These are phyloP conservation scores for Aeminium ludgeri DNA, from an alignment of 495 filamentous ascomycete species.

Conservation along the genomic window DNA sequence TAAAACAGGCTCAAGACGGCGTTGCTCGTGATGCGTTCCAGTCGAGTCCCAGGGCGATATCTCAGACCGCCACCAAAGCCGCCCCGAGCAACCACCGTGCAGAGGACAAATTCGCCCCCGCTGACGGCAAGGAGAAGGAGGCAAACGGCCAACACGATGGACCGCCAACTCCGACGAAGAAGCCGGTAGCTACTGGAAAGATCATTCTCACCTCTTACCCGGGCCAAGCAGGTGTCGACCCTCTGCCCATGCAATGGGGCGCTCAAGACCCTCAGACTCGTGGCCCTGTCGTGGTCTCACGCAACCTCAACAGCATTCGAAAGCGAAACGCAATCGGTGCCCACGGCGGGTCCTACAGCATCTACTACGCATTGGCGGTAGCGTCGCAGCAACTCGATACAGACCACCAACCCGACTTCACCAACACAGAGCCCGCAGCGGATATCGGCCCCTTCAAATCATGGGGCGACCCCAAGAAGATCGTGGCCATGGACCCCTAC, in stretches of 20 bases:
- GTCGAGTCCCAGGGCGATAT: neutral
- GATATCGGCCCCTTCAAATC: conserved; percentile 74
- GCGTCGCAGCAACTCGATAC: conserved; percentile 73
- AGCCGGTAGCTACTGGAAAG: conserved; percentile 32
- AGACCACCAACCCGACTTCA: conserved; percentile 83
- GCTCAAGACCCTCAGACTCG: conserved; percentile 51
- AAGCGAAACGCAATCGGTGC: conserved; percentile 74
- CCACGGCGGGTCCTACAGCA: conserved; percentile 92
- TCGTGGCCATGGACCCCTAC: conserved; percentile 92
- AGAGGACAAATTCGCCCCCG: conserved; percentile 5
- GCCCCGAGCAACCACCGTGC: conserved; percentile 3
- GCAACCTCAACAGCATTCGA: conserved; percentile 56
- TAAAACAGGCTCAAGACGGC: conserved; percentile 37
- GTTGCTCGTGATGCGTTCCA: conserved; percentile 21
- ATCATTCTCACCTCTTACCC: conserved; percentile 84
- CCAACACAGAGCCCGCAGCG: conserved; percentile 81
- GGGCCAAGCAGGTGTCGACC: conserved; percentile 82
- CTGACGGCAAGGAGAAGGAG: conserved; percentile 9
- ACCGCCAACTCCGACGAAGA: conserved; percentile 15
- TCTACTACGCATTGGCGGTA: conserved; percentile 88
- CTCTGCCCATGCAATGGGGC: conserved; percentile 79
- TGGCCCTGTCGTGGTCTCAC: conserved; percentile 83
- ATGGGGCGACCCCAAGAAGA: conserved; percentile 85
- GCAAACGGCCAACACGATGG: conserved; percentile 1
- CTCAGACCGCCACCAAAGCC: conserved; percentile 1